Conservation (phyloP, 805 yeast species). For the Cyberlindnera meyerae region DNA sequence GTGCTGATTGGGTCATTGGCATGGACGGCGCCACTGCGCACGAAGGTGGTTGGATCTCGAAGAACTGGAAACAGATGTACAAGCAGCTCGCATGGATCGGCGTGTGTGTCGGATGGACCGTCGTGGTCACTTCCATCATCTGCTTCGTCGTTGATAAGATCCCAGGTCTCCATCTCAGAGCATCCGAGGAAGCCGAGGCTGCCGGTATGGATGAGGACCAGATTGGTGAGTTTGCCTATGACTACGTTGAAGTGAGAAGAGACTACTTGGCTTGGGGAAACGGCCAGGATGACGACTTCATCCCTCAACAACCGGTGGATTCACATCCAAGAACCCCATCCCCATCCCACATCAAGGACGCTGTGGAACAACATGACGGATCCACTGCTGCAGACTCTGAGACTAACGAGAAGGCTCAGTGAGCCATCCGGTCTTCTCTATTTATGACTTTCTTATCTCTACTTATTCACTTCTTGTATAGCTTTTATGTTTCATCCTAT, state of each 20-base stretch:
- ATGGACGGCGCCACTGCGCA: conserved; percentile 84
- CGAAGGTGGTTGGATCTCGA: conserved; percentile 88
- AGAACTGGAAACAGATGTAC: conserved; percentile 87
- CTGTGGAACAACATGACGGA: too few species aligned
- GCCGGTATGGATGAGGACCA: conserved; percentile 94
- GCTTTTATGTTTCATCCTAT: too few species aligned
- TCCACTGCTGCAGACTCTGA: too few species aligned
- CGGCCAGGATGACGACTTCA: conserved; percentile 6
- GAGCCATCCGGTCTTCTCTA: too few species aligned
- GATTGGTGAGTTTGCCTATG: conserved; percentile 98
- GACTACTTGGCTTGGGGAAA: conserved; percentile 60
- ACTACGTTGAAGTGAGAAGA: conserved; percentile 93
- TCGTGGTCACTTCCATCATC: conserved; percentile 70
- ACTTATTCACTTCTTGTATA: too few species aligned
- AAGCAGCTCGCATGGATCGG: conserved; percentile 79
- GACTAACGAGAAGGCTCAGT: too few species aligned
- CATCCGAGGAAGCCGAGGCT: conserved; percentile 79
- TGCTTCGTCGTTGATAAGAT: conserved; percentile 69
- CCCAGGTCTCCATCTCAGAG: conserved; percentile 79
- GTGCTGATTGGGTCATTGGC: conserved; percentile 82
- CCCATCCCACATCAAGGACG: too few species aligned
- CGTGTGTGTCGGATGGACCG: conserved; percentile 71
- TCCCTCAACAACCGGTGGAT: background rate
- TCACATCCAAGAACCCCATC: too few species aligned
- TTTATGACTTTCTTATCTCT: too few species aligned